Evolutionary conservation across 2,329 filamentous ascomycete species (phyloP).

Genomic region (Decorospora gaudefroyi): DNA sequence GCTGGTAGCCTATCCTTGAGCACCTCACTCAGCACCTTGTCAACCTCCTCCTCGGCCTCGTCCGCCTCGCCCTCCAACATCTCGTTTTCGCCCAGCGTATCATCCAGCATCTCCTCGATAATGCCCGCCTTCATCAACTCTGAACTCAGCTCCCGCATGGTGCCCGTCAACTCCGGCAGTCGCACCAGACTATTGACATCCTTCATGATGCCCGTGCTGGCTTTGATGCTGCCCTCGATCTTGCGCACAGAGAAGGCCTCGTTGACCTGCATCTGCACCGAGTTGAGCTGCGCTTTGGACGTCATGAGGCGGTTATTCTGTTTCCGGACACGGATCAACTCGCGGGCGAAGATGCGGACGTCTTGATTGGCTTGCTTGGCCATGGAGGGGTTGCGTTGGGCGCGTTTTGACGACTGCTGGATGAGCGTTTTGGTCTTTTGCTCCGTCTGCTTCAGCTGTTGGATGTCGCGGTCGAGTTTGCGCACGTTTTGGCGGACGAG

Average conservation of each 20-base stretch:
- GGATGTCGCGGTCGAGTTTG: slow-evolving; percentile 92
- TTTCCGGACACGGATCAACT: slow-evolving; percentile 81
- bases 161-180: slow-evolving; percentile 82
- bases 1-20: slow-evolving; percentile 79
- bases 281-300: slow-evolving; percentile 86
- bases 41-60: slow-evolving; percentile 75
- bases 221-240: slow-evolving; percentile 89
- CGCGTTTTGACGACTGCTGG: slow-evolving; percentile 78
- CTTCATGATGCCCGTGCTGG: slow-evolving; percentile 92
- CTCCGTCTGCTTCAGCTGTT: slow-evolving; percentile 76
- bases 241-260: slow-evolving; percentile 94
- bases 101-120: slow-evolving; percentile 95
- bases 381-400: slow-evolving; percentile 76
- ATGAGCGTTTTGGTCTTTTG: slow-evolving; percentile 76
- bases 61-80: slow-evolving; percentile 72
- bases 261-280: slow-evolving; percentile 96
- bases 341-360: slow-evolving; percentile 83
- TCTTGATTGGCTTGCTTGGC: slow-evolving; percentile 79
- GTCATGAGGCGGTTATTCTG: slow-evolving; percentile 76
- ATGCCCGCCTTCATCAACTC: slow-evolving; percentile 95
- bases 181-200: slow-evolving; percentile 87
- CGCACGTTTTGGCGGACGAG: slow-evolving; percentile 89
- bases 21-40: slow-evolving; percentile 90
- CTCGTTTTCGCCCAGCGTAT: slow-evolving; percentile 73
- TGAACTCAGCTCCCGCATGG: slow-evolving; percentile 83